phyloP scores from a whole-genome alignment of 2,329 filamentous ascomycete genomes.

The Trichoderma simmonsii region DNA sequence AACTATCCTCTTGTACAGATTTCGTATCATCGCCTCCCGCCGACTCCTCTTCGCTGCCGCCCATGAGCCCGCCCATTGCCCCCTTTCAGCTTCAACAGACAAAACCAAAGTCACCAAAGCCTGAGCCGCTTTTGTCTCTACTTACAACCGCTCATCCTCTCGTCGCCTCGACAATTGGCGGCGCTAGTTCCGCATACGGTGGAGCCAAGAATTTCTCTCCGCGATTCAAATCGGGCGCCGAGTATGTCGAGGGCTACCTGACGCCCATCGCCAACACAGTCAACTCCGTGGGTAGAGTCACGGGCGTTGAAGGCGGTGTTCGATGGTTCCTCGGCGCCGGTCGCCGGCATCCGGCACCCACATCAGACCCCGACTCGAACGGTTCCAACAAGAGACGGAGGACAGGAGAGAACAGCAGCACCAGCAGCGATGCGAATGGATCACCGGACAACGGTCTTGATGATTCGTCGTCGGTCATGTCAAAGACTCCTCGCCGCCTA shows the following conservation, averaged over 20 bases:
- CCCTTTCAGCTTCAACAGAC: slow-evolving; percentile 23
- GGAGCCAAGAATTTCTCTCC: slow-evolving; percentile 88
- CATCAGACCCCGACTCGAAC: slow-evolving; percentile 46
- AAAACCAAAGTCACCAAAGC: slow-evolving; percentile 46
- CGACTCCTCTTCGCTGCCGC: slow-evolving; percentile 41
- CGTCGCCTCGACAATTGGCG: slow-evolving; percentile 79
- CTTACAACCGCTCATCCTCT: slow-evolving; percentile 86
- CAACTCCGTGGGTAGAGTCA: slow-evolving; percentile 75
- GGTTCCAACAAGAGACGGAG: slow-evolving; percentile 56
- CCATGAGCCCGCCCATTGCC: slow-evolving; percentile 38
- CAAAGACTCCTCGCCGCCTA: slow-evolving; percentile 45
- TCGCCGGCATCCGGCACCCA: slow-evolving; percentile 45
- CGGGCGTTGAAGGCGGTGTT: slow-evolving; percentile 82
- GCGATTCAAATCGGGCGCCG: slow-evolving; percentile 81
- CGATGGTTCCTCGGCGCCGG: slow-evolving; percentile 73
- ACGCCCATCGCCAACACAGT: slow-evolving; percentile 85
- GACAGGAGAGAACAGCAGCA: slow-evolving; percentile 41
- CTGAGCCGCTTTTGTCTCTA: slow-evolving; percentile 80
- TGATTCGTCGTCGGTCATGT: slow-evolving; percentile 29
- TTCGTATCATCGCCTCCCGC: slow-evolving; percentile 63
- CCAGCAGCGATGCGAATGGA: slow-evolving; percentile 26
- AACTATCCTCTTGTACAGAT: slow-evolving; percentile 41
- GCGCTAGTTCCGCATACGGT: slow-evolving; percentile 80
- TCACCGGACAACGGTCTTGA: slow-evolving; percentile 10
- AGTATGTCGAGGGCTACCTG: slow-evolving; percentile 86